Base-by-base conservation (phyloP, 495 filamentous ascomycete genomes). In the Darksidea phi region DNA sequence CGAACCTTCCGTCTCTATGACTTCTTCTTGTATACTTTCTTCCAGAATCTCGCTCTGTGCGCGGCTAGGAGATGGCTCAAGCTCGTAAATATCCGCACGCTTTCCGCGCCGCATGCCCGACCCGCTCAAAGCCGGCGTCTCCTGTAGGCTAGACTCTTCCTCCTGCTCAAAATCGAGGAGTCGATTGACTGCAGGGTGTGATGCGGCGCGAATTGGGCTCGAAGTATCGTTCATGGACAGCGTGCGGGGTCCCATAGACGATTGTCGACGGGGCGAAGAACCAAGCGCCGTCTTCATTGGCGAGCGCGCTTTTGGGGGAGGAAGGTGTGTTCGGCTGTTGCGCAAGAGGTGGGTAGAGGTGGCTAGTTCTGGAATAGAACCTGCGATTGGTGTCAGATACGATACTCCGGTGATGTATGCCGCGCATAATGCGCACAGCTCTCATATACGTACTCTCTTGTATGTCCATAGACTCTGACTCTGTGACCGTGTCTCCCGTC, bases 211-310 rank as follows among this genome's bases (percentile, higher is more conserved):
- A 59, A 26, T 34, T 32, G 60, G 58, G 25, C 54, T 66, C n/a
- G 43, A 24, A 12, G 15, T 4, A 37, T 41, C 0, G 23, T 23
- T 13, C 47, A 15, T 12, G 38, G 53, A 26, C 37, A 17, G 25
- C 36, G 50, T 3, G 61, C 54, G 49, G 71, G 78, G 66, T 54
- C 77, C 70, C 61, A 79, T 62, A 32, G 79, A 69, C 72, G 63
- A 59, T 68, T 71, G 61, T 72, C 81, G 75, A 51, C 80, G 74
- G 3, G 81, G 80, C 17, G 84, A 81, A 1, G 82, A 82, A 34
- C 78, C 78, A n/a, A 85, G 71, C 15, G 74, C 65, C 6, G 82
- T 80, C 71, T 83, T 86, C 23, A 78, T 75, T 2, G 83, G 83
- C 2, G 80, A 83, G 42, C 78, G 72, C 6, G 74, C 73, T 20